Evolutionary conservation across 352 stramenopile genomes (phyloP), one percentile per base, ranked within the genome.

Genomic region (Globisporangium paroecandrum): DNA sequence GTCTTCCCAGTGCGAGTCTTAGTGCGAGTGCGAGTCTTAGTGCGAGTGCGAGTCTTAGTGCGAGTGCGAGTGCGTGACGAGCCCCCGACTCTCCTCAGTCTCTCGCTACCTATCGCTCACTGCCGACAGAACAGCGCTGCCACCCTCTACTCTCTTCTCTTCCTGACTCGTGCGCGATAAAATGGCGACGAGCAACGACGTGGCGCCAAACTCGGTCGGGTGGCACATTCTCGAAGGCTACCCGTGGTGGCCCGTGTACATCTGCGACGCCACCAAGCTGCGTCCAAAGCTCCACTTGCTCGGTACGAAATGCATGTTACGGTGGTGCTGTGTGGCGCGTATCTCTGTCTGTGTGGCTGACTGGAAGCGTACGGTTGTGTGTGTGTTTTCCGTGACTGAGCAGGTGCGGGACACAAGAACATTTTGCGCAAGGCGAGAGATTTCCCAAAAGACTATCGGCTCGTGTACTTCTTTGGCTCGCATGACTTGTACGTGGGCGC

Each of bases 381-480:
- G 15, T n/a, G 5, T 43, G 62, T 29, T 43, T 13, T 32, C 56
- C 34, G 10, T 66, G 18, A 1, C 20, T 38, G 55, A 24, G 12
- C 53, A 78, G 87, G 87, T 20, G 77, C 78, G 60, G 87, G 81
- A 22, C 87, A 95, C 64, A 71, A 75, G 49, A 74, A 72, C 53
- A 90, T 94, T 58, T 70, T 91, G 43, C 86, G 83, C 68, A 92
- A 94, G 69, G 83, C 85, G 58, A 75, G 80, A 8, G 79, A 91
- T 66, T 93, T 91, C 66, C 82, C 82, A 2, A 71, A 81, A 15
- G 75, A 93, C 69, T 95, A 79, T 65, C 80, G 77, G 22, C 63
- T 95, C 62, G 87, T 95, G 12, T 95, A 95, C 63, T 95, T 89
- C 75, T 95, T 95, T 63, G 85, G 85, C 59, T 91, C 81, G 25